Conservation (phyloP, 2,329 filamentous ascomycete genomes). For the Periconia digitata region DNA sequence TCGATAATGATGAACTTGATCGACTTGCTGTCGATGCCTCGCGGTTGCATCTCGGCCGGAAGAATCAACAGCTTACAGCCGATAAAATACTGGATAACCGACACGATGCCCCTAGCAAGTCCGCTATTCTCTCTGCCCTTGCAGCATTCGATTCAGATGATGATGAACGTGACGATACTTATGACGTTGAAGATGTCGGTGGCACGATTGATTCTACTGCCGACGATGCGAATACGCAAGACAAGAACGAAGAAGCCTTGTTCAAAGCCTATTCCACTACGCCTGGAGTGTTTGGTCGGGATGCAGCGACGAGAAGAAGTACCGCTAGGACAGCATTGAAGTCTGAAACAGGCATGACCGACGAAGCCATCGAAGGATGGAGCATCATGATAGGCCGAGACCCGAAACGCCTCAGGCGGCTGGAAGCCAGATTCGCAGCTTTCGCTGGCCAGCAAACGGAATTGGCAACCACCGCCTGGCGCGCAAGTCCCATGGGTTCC, state of each 20-base stretch:
- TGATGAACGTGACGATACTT: slow-evolving; percentile 95
- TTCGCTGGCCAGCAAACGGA: slow-evolving; percentile 68
- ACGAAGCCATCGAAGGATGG: slow-evolving; percentile 95
- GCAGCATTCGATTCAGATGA: slow-evolving; percentile 91
- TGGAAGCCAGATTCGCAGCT: slow-evolving; percentile 70
- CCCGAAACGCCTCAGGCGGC: slow-evolving; percentile 64
- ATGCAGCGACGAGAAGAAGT: slow-evolving; percentile 68
- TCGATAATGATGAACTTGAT: slow-evolving; percentile 76
- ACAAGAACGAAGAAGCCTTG: slow-evolving; percentile 68
- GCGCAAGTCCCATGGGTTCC: slow-evolving; percentile 53
- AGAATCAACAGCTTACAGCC: slow-evolving; percentile 63
- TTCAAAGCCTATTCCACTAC: slow-evolving; percentile 71
- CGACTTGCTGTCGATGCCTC: slow-evolving; percentile 64
- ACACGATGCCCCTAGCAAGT: slow-evolving; percentile 70
- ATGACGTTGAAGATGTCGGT: slow-evolving; percentile 89
- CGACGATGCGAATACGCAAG: slow-evolving; percentile 56
- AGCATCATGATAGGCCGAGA: slow-evolving; percentile 80
- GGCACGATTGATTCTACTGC: slow-evolving; percentile 72
- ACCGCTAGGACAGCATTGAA: slow-evolving; percentile 65
- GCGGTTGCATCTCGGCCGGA: slow-evolving; percentile 78
- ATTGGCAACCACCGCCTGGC: slow-evolving; percentile 65
- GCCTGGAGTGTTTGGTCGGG: slow-evolving; percentile 69
- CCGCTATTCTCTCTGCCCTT: slow-evolving; percentile 83
- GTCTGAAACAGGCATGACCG: slow-evolving; percentile 81
- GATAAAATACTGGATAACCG: slow-evolving; percentile 71